Conservation (phyloP, 805 yeast species). For the Yamadazyma insecticola region DNA sequence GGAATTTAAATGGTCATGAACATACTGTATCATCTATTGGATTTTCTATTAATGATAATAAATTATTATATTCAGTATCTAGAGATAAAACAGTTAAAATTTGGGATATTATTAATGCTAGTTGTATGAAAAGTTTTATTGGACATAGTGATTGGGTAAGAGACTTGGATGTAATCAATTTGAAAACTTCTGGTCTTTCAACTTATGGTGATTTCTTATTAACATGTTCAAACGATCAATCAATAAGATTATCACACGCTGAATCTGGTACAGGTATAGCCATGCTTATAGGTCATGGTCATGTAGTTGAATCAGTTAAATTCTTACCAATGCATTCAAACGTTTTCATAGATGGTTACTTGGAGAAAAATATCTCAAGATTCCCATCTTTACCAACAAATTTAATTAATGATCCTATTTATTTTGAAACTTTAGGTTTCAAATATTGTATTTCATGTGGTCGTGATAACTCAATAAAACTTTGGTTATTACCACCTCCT, state of each 20-base stretch:
- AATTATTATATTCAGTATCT: constrained; percentile 54
- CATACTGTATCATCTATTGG: constrained; percentile 70
- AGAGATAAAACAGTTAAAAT: constrained; percentile 57
- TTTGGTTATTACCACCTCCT: constrained; percentile 79
- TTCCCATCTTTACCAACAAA: constrained; percentile 31
- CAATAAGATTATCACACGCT: constrained; percentile 62
- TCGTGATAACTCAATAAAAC: constrained; percentile 66
- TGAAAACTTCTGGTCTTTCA: constrained; percentile 4
- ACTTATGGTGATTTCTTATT: constrained; percentile 52
- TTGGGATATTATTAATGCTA: constrained; percentile 69
- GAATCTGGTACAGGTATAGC: constrained; percentile 65
- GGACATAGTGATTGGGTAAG: constrained; percentile 93
- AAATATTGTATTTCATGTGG: constrained; percentile 77
- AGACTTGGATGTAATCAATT: constrained; percentile 42
- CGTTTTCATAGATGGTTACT: constrained; percentile 42
- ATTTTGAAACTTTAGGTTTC: constrained; percentile 42
- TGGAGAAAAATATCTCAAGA: constrained; percentile 25
- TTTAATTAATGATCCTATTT: constrained; percentile 21
- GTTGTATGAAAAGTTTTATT: constrained; percentile 57
- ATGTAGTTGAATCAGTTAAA: constrained; percentile 71
- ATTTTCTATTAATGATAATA: constrained; percentile 45
- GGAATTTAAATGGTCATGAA: constrained; percentile 80
- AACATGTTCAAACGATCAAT: constrained; percentile 77
- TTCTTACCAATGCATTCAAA: constrained; percentile 58
- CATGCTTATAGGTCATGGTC: constrained; percentile 70